Conservation (phyloP, 345 rosid genomes). For the Ceriops decandra region DNA sequence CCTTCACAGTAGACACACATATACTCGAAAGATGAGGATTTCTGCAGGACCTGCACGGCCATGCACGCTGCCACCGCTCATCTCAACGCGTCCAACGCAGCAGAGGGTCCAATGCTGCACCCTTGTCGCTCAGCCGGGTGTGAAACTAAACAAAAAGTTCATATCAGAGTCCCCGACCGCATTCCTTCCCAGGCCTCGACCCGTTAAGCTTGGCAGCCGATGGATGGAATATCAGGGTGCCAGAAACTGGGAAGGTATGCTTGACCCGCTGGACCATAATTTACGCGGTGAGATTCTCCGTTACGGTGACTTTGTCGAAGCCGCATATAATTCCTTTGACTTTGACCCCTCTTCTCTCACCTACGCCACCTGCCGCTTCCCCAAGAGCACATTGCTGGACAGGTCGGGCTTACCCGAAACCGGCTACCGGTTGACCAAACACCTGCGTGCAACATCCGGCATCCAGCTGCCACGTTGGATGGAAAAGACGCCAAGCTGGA, state of each 20-base stretch:
- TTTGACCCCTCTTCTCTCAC: constrained; percentile 66
- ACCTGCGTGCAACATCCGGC: constrained; percentile 80
- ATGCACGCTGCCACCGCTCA: constrained; percentile 14
- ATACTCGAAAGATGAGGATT: constrained; percentile 19
- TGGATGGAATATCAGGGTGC: constrained; percentile 67
- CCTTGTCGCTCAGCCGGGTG: constrained; percentile 11
- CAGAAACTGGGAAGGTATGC: constrained; percentile 59
- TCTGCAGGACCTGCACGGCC: constrained; percentile 22
- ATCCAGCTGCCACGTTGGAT: constrained; percentile 73
- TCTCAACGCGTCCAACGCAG: background rate
- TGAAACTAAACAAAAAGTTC: constrained; percentile 12
- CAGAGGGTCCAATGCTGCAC: constrained; percentile 14
- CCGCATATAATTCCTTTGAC: constrained; percentile 75
- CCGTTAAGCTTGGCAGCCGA: constrained; percentile 24
- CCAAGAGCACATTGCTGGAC: constrained; percentile 49
- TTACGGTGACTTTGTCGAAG: constrained; percentile 76
- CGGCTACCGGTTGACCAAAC: constrained; percentile 64
- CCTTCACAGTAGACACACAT: too few species aligned
- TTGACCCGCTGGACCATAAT: constrained; percentile 84
- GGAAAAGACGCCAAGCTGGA: constrained; percentile 60
- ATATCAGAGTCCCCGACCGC: background rate
- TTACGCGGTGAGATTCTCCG: constrained; percentile 74
- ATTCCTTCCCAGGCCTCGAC: background rate
- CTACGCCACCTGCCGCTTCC: constrained; percentile 54
- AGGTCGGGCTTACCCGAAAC: constrained; percentile 54